These are phyloP conservation scores for Taphrina deformans DNA, from an alignment of 1,139 yeast genomes.

Conservation along the genomic window DNA sequence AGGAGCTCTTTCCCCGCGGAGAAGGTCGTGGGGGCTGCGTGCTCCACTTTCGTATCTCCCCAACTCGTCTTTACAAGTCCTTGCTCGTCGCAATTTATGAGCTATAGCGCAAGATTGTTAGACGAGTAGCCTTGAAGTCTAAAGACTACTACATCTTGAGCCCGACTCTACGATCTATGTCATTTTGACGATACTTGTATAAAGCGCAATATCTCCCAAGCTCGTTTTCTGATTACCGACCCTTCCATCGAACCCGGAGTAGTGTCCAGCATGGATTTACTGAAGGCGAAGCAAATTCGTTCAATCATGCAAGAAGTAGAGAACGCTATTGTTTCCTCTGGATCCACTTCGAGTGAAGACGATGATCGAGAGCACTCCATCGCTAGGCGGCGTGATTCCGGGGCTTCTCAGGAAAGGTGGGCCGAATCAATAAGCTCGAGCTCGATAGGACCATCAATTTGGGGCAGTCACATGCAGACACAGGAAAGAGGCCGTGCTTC, in stretches of 20 bases:
- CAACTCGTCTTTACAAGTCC: not conserved
- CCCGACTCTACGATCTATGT: too few species aligned
- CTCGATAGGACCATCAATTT: conserved; percentile 9
- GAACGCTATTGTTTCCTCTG: conserved; percentile 12
- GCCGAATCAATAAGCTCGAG: conserved; percentile 17
- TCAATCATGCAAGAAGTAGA: conserved; percentile 28
- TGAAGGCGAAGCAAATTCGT: conserved; percentile 29
- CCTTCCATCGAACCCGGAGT: too few species aligned
- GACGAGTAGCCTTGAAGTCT: too few species aligned
- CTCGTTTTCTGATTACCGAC: too few species aligned
- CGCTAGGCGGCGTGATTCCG: conserved; percentile 8
- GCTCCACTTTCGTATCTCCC: not conserved
- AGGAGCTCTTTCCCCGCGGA: conserved; percentile 13
- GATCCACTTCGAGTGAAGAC: conserved; percentile 20
- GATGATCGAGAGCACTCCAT: conserved; percentile 17
- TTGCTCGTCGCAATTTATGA: not conserved
- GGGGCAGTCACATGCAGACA: conserved; percentile 7
- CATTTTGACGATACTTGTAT: too few species aligned
- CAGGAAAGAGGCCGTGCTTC: conserved; percentile 27
- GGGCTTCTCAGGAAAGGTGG: conserved; percentile 29
- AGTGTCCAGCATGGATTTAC: conserved; percentile 17
- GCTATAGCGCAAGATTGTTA: too few species aligned
- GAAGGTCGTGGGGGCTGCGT: not conserved
- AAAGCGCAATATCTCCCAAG: too few species aligned
- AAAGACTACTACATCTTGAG: too few species aligned